phyloP scores from a whole-genome alignment of 1,284 basidiomycete species.

The Sanghuangporus weigelae region DNA sequence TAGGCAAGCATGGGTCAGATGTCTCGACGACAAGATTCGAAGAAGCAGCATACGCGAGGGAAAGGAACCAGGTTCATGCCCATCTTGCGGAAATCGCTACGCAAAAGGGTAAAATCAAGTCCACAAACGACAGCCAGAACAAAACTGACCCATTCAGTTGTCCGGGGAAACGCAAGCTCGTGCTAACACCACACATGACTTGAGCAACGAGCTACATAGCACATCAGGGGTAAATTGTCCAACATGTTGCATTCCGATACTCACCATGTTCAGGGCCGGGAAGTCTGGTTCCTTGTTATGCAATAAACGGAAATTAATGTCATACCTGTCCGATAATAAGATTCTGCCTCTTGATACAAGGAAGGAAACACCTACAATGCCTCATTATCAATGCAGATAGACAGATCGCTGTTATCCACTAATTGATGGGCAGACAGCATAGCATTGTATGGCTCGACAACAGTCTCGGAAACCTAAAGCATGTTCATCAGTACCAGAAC shows the following conservation, averaged over 20 bases:
- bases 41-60: slow-evolving; percentile 59
- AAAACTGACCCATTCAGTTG: slow-evolving; percentile 74
- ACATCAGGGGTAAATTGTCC: slow-evolving; percentile 4
- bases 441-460: slow-evolving; percentile 95
- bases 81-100: slow-evolving; percentile 89
- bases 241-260: slow-evolving; percentile 28
- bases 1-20: slow-evolving; percentile 24
- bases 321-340: slow-evolving; percentile 39
- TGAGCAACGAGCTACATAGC: slow-evolving; percentile 61
- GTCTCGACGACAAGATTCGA: not conserved
- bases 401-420: slow-evolving; percentile 87
- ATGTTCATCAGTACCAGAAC: not conserved
- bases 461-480: slow-evolving; percentile 82
- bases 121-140: not conserved
- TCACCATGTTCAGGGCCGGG: slow-evolving; percentile 71
- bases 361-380: slow-evolving; percentile 58
- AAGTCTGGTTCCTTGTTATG: slow-evolving; percentile 73
- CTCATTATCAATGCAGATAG: slow-evolving; percentile 92
- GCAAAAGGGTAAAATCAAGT: not conserved
- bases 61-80: slow-evolving; percentile 92
- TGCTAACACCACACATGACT: slow-evolving; percentile 89
- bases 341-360: not conserved
- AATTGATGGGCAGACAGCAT: slow-evolving; percentile 89
- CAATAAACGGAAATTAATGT: slow-evolving; percentile 74
- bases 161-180: slow-evolving; percentile 89